Conservation (phyloP, 352 stramenopile species). For the Phytopythium helicoides region DNA sequence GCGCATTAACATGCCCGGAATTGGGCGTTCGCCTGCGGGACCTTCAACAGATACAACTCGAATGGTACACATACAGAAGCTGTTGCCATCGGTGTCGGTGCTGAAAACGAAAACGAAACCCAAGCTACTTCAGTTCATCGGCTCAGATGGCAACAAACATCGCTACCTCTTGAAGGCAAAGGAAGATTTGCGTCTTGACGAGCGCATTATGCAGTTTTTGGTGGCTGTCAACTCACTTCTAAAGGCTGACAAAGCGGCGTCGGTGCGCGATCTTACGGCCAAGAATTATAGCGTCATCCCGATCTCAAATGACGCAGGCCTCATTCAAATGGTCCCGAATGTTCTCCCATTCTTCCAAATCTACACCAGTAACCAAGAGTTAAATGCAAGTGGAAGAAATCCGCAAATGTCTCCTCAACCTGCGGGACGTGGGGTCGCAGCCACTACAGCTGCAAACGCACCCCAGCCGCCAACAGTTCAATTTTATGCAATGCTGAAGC, state of each 20-base stretch:
- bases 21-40: constrained; percentile 8
- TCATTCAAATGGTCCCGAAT: constrained; percentile 87
- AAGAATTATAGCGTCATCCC: constrained; percentile 81
- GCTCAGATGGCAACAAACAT: constrained; percentile 67
- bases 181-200: constrained; percentile 88
- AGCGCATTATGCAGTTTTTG: constrained; percentile 90
- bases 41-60: no score
- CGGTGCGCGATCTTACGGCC: constrained; percentile 38
- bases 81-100: constrained; percentile 35
- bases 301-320: constrained; percentile 68
- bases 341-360: constrained; percentile 83
- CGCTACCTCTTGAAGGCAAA: constrained; percentile 85
- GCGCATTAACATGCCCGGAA: constrained; percentile 58
- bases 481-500: constrained; percentile 84
- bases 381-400: constrained; percentile 9
- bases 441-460: neutral
- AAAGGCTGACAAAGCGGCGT: constrained; percentile 35
- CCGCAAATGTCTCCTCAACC: constrained; percentile 20
- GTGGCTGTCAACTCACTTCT: constrained; percentile 73
- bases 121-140: constrained; percentile 79
- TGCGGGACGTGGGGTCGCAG: no score
- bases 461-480: constrained; percentile 58
- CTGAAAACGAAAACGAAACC: constrained; percentile 85
- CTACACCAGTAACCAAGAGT: constrained; percentile 51
- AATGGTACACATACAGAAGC: constrained; percentile 17